These are phyloP conservation scores for Reticulomyxa filosa DNA, from an alignment of 78 protist species.

Conservation along the genomic window DNA sequence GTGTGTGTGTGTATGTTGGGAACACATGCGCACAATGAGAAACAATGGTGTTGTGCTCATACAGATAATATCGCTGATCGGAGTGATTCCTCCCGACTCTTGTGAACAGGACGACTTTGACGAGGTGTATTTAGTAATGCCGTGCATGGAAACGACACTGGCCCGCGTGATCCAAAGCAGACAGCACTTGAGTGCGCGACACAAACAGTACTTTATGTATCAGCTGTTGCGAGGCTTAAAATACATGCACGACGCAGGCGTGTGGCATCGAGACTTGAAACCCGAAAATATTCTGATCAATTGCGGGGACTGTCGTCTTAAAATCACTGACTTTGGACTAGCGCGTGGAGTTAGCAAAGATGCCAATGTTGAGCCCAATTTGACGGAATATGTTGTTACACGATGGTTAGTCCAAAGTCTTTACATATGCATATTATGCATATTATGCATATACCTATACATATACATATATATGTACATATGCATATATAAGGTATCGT, in stretches of 20 bases:
- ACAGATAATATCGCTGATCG: not conserved
- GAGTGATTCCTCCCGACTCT: conserved; percentile 23
- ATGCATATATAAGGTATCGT: not conserved
- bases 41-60: not conserved
- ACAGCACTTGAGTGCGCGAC: conserved; percentile 42
- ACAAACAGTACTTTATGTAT: conserved; percentile 69
- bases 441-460: not conserved
- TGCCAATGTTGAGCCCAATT: too few relatives aligned
- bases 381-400: conserved; percentile 10
- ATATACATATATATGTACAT: not conserved
- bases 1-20: not conserved
- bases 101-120: too few relatives aligned
- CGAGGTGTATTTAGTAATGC: not conserved
- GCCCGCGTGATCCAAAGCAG: conserved; percentile 21
- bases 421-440: too few relatives aligned
- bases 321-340: too few relatives aligned
- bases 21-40: not conserved
- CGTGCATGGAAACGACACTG: not conserved
- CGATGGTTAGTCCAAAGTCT: conserved; percentile 6
- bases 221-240: conserved; percentile 76
- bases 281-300: too few relatives aligned
- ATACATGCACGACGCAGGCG: too few relatives aligned
- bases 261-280: too few relatives aligned
- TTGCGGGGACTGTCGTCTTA: too few relatives aligned
- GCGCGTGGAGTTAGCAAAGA: too few relatives aligned